Conservation (phyloP, 805 yeast genomes). For the Candida schatavii region DNA sequence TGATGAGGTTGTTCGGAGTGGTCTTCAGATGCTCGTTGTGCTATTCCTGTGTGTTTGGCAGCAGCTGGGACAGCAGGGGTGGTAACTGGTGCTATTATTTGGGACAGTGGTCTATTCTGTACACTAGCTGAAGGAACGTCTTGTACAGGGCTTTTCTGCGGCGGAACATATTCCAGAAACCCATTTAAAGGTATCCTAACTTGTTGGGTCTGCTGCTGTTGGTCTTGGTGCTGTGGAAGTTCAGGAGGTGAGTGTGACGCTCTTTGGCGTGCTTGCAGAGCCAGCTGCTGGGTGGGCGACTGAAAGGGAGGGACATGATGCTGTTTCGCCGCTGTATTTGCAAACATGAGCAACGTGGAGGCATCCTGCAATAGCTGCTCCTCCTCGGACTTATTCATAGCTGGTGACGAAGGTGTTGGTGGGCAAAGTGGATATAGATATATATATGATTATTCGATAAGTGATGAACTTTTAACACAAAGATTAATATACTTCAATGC, state of each 20-base stretch:
- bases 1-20: not conserved
- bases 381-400: slow-evolving; percentile 18
- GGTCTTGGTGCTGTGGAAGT: not conserved
- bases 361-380: slow-evolving; percentile 56
- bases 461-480: no score
- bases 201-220: slow-evolving; percentile 6
- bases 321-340: slow-evolving; percentile 50
- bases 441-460: no score
- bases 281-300: slow-evolving; percentile 6
- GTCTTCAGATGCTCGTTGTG: not conserved
- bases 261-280: slow-evolving; percentile 1
- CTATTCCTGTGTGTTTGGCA: slow-evolving; percentile 6
- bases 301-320: slow-evolving; percentile 12
- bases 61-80: slow-evolving; percentile 8
- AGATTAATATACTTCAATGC: no score
- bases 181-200: not conserved
- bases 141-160: no score
- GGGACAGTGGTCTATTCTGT: not conserved
- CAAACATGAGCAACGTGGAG: slow-evolving; percentile 58
- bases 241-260: not conserved
- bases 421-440: not conserved
- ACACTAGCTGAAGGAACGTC: no score
- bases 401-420: not conserved
- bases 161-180: not conserved
- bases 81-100: not conserved